phyloP scores from a whole-genome alignment of 768 basidiomycete genomes.

The Boletus rex-veris region DNA sequence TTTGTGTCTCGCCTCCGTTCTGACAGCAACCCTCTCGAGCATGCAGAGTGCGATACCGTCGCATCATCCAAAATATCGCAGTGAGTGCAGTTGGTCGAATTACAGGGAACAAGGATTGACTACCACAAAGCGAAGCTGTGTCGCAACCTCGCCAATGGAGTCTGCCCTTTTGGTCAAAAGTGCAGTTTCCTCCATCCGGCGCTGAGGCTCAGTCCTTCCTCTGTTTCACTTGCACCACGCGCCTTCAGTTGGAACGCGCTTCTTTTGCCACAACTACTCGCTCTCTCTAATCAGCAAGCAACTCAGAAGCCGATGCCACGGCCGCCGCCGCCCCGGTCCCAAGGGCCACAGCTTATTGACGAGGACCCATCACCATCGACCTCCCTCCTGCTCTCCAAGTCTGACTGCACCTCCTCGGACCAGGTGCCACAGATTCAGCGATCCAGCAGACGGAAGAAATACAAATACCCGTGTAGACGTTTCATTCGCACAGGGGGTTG shows the following conservation, averaged over 20 bases:
- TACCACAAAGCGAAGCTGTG: slow-evolving; percentile 34
- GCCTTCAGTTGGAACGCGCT: slow-evolving; percentile 17
- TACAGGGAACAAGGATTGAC: background rate
- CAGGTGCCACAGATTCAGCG: background rate
- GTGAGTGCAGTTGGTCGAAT: slow-evolving; percentile 20
- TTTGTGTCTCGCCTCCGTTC: background rate
- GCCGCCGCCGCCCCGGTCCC: slow-evolving; percentile 4
- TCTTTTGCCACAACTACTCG: slow-evolving; percentile 13
- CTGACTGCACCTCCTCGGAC: slow-evolving; percentile 18
- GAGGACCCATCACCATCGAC: slow-evolving; percentile 18
- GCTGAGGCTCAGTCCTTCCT: slow-evolving; percentile 6
- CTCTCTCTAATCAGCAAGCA: slow-evolving; percentile 7
- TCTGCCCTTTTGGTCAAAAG: slow-evolving; percentile 36
- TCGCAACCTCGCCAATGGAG: slow-evolving; percentile 34
- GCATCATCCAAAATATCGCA: slow-evolving; percentile 30
- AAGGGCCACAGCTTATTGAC: slow-evolving; percentile 12
- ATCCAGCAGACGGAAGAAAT: slow-evolving; percentile 26
- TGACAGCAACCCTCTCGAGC: slow-evolving; percentile 4
- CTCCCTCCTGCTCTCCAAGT: slow-evolving; percentile 23
- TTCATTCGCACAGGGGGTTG: slow-evolving; percentile 40
- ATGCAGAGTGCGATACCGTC: slow-evolving; percentile 8
- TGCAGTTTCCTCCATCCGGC: slow-evolving; percentile 39
- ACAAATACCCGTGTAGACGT: slow-evolving; percentile 40
- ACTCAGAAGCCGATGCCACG: background rate
- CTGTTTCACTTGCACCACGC: slow-evolving; percentile 15